Evolutionary conservation across 2,329 filamentous ascomycete genomes (phyloP).

Genomic region (Stagonosporopsis vannaccii): DNA sequence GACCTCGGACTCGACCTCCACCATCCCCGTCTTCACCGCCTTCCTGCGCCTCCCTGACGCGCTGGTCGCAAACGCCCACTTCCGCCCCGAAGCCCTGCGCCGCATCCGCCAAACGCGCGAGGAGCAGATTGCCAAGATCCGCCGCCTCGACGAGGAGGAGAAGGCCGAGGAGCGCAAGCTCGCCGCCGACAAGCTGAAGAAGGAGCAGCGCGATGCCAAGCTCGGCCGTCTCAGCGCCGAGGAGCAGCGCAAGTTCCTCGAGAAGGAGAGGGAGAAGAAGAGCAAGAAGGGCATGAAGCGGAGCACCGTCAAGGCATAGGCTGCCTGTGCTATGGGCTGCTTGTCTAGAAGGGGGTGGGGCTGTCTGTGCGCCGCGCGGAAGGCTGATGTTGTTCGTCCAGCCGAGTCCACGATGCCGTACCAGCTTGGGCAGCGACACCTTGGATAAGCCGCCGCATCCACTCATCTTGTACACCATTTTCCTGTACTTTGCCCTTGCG

Average conservation of each 20-base stretch:
- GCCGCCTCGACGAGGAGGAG: constrained; percentile 77
- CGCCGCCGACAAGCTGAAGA: constrained; percentile 70
- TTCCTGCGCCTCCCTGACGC: constrained; percentile 86
- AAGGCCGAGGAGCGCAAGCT: constrained; percentile 67
- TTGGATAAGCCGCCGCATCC: no score
- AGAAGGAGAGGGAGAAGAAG: constrained; percentile 87
- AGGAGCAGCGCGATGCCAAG: constrained; percentile 76
- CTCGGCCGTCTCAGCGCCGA: constrained; percentile 72
- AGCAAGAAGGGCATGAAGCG: constrained; percentile 74
- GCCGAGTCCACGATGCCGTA: no score
- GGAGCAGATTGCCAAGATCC: constrained; percentile 78
- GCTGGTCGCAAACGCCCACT: constrained; percentile 78
- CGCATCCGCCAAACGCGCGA: constrained; percentile 85
- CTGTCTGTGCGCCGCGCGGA: no score
- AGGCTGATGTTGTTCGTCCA: no score
- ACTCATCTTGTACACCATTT: no score
- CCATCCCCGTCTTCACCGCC: constrained; percentile 78
- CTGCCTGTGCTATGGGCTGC: neutral
- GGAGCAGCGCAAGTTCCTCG: constrained; percentile 65
- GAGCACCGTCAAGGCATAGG: constrained; percentile 60
- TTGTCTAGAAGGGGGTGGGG: no score
- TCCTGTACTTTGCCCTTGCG: no score
- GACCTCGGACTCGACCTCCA: constrained; percentile 64
- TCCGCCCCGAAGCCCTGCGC: constrained; percentile 85
- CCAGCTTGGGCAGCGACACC: neutral